A percentile compares a stretch with the other conserved stretches of the same genome.
These are phyloP conservation scores for Populus davidiana DNA, from an alignment of 345 rosid species.

Conservation along the genomic window DNA sequence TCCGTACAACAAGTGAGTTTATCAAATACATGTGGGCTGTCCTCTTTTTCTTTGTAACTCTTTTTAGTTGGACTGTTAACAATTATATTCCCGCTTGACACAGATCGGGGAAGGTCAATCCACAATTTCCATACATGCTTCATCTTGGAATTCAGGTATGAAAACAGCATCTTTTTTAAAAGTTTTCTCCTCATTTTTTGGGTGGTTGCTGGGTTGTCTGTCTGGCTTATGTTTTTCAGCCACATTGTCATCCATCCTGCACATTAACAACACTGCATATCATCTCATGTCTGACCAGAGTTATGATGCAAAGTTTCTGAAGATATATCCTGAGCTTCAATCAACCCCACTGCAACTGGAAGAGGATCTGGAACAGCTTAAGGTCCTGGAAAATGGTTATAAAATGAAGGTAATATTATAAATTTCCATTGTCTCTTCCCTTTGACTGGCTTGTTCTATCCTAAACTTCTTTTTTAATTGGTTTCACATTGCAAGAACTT, in stretches of 20 bases:
- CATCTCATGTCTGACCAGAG: slow-evolving; percentile 46
- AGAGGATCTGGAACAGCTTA: slow-evolving; percentile 96
- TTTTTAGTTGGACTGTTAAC: slow-evolving; percentile 4
- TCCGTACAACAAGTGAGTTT: slow-evolving; percentile 83
- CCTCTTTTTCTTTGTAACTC: not conserved
- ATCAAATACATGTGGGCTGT: not conserved
- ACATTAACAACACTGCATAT: not conserved
- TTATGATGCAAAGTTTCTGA: slow-evolving; percentile 81
- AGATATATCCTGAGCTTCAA: slow-evolving; percentile 73
- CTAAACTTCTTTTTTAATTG: not conserved
- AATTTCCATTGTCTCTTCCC: not conserved
- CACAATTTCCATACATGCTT: slow-evolving; percentile 78
- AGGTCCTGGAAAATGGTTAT: slow-evolving; percentile 94
- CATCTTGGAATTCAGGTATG: slow-evolving; percentile 97
- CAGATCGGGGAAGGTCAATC: slow-evolving; percentile 80
- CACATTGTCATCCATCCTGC: not conserved
- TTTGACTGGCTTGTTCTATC: not conserved
- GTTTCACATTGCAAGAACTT: not conserved
- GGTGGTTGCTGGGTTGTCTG: not conserved
- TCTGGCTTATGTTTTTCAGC: not conserved
- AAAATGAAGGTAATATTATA: slow-evolving; percentile 80
- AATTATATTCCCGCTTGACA: slow-evolving; percentile 17
- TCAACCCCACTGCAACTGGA: slow-evolving; percentile 89
- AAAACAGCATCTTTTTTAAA: not conserved
- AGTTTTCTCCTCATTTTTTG: not conserved